Percentiles rank a stretch among this genome's conserved stretches.
phyloP scores from a whole-genome alignment of 805 yeast species.

The Saccharomycopsis synnaedendra region DNA sequence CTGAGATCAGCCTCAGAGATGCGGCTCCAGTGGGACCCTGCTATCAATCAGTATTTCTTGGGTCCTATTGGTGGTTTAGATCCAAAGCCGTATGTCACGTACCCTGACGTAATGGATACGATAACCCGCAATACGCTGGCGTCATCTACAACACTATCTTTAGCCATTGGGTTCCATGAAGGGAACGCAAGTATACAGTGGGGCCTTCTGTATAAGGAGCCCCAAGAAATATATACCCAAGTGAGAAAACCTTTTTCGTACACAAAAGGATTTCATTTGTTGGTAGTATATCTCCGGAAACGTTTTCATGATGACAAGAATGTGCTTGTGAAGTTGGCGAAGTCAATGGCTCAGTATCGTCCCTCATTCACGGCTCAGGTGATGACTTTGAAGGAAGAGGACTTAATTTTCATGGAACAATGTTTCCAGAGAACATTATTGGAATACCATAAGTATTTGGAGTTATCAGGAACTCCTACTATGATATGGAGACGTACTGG shows the following conservation, averaged over 20 bases:
- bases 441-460: constrained; percentile 78
- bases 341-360: constrained; percentile 79
- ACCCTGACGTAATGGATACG: constrained; percentile 43
- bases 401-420: constrained; percentile 89
- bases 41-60: constrained; percentile 57
- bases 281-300: constrained; percentile 59
- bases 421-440: constrained; percentile 86
- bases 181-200: constrained; percentile 17
- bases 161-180: constrained; percentile 22
- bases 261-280: constrained; percentile 80
- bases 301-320: constrained; percentile 47
- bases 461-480: constrained; percentile 86
- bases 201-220: constrained; percentile 43
- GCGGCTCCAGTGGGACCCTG: constrained; percentile 39
- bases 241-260: constrained; percentile 74
- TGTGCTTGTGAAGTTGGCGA: constrained; percentile 71
- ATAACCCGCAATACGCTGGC: not conserved
- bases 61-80: constrained; percentile 33
- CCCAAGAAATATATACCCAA: constrained; percentile 69
- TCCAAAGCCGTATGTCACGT: constrained; percentile 30
- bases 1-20: constrained; percentile 9
- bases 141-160: constrained; percentile 16
- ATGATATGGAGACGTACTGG: constrained; percentile 94
- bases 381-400: constrained; percentile 79
- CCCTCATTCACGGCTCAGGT: constrained; percentile 92